Conservation (phyloP, 202 grass and related monocot species). For the Miscanthus sacchariflorus region DNA sequence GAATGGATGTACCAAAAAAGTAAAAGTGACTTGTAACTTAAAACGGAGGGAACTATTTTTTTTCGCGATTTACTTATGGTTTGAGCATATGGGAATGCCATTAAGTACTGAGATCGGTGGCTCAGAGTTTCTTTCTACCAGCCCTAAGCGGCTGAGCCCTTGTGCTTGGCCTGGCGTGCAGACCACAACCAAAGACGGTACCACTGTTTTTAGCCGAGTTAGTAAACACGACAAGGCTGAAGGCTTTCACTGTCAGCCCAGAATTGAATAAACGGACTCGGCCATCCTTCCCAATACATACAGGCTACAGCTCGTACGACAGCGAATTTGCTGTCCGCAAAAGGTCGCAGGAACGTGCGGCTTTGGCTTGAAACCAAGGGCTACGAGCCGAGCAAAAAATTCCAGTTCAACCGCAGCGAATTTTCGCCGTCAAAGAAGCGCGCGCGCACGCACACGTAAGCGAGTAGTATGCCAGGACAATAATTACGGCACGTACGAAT, state of each 20-base stretch:
- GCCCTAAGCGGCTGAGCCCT: too few species aligned
- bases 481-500: background rate
- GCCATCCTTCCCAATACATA: constrained; percentile 11
- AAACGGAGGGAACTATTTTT: too few species aligned
- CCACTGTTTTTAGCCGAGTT: background rate
- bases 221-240: background rate
- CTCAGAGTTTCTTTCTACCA: too few species aligned
- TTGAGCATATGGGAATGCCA: too few species aligned
- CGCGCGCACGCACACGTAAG: background rate
- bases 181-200: background rate
- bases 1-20: too few species aligned
- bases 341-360: constrained; percentile 53
- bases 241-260: constrained; percentile 19
- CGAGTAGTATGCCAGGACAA: background rate
- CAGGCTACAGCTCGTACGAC: constrained; percentile 36
- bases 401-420: constrained; percentile 31
- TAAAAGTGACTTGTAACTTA: too few species aligned
- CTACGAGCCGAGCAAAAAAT: background rate
- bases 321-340: constrained; percentile 52
- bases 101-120: too few species aligned
- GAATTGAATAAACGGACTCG: constrained; percentile 23
- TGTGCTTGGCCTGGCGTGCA: background rate
- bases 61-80: too few species aligned
- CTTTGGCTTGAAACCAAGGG: constrained; percentile 1
- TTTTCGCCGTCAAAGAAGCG: constrained; percentile 40